Evolutionary conservation across 306 rosid genomes (phyloP).

Genomic region (Neltuma alba): DNA sequence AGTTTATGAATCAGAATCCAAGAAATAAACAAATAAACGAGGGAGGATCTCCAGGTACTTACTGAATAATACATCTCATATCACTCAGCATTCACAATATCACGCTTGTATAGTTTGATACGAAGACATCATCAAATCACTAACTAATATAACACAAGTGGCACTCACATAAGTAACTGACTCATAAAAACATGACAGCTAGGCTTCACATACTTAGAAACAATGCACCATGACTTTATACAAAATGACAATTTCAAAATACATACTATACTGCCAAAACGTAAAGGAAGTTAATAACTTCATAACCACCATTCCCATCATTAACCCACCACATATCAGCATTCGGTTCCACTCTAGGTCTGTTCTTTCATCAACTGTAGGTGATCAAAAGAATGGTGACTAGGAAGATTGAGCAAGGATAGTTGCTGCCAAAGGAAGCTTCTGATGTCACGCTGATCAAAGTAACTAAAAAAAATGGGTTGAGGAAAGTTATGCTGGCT

Average conservation of each 20-base stretch:
- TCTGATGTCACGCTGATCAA: too few relatives aligned
- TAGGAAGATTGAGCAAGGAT: too few relatives aligned
- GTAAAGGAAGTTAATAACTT: neutral
- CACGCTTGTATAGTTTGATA: neutral
- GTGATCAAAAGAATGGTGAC: too few relatives aligned
- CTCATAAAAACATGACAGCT: neutral
- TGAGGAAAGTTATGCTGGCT: too few relatives aligned
- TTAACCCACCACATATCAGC: neutral
- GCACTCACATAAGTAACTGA: neutral
- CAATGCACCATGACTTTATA: neutral
- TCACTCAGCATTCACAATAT: neutral
- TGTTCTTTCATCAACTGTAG: too few relatives aligned
- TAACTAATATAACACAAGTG: neutral
- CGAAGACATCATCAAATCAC: neutral
- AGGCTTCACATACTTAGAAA: neutral
- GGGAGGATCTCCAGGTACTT: neutral
- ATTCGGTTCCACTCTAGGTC: too few relatives aligned
- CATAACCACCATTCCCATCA: neutral
- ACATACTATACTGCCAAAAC: neutral
- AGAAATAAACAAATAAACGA: neutral
- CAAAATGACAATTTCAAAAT: neutral
- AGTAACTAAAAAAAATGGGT: too few relatives aligned
- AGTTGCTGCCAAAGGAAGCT: too few relatives aligned
- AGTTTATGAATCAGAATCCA: neutral
- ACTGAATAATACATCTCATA: neutral